Conservation (phyloP, 2,329 filamentous ascomycete genomes). For the Lanzia echinophila region DNA sequence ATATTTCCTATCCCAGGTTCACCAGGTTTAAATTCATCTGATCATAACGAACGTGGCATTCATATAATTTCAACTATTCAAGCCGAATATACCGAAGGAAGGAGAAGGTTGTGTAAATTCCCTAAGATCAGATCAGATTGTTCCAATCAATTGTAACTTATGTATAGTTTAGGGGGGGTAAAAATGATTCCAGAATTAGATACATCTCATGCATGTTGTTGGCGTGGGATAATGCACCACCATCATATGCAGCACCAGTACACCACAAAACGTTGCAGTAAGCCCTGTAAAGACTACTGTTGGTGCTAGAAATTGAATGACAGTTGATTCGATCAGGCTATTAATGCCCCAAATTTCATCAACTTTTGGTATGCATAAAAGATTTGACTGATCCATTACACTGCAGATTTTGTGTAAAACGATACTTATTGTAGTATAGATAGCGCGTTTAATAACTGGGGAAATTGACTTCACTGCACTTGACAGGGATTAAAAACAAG, state of each 20-base stretch:
- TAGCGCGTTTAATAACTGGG: constrained; percentile 7
- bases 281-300: constrained; percentile 4
- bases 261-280: neutral
- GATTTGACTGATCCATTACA: neutral
- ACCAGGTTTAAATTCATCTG: too few species aligned
- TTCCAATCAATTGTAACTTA: too few species aligned
- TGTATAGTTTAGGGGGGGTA: too few species aligned
- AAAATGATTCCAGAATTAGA: constrained; percentile 8
- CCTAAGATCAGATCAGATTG: too few species aligned
- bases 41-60: neutral
- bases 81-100: neutral
- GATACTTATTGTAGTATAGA: constrained; percentile 1
- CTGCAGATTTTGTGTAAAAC: constrained; percentile 1
- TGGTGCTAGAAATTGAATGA: neutral
- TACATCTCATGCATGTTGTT: neutral
- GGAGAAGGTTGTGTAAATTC: too few species aligned
- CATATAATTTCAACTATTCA: neutral
- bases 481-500: constrained; percentile 2
- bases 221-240: neutral
- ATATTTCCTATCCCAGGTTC: too few species aligned
- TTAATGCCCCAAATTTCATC: neutral
- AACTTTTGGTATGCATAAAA: neutral
- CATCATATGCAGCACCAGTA: too few species aligned
- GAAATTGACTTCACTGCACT: constrained; percentile 1
- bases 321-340: neutral